A percentile compares a stretch with the other conserved stretches of the same genome.
Conservation (phyloP, 2,329 filamentous ascomycete genomes). For the Colletotrichum sidae region DNA sequence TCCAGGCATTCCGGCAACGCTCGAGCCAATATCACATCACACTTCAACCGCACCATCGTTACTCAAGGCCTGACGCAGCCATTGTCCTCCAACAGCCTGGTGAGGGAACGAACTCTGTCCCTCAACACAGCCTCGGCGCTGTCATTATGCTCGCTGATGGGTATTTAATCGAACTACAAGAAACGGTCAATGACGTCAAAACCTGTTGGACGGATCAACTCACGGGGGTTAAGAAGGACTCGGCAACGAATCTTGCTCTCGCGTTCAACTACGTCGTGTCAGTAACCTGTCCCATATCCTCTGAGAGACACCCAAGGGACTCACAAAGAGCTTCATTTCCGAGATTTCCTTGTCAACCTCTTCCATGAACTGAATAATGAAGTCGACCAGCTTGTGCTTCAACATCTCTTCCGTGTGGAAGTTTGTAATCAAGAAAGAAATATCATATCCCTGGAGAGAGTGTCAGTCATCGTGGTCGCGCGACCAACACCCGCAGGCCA, state of each 20-base stretch:
- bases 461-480: conserved; percentile 38
- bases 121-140: neutral
- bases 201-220: conserved; percentile 40
- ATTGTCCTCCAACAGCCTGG: neutral
- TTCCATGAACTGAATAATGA: conserved; percentile 99
- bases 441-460: conserved; percentile 84
- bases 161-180: conserved; percentile 38
- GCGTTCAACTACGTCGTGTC: conserved; percentile 80
- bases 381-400: conserved; percentile 99
- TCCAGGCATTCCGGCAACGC: conserved; percentile 31
- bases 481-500: neutral
- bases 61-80: conserved; percentile 13
- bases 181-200: conserved; percentile 14
- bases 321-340: conserved; percentile 99
- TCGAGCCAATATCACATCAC: conserved; percentile 34
- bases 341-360: conserved; percentile 99
- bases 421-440: conserved; percentile 98
- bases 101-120: neutral
- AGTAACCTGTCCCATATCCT: conserved; percentile 19
- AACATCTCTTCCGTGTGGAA: conserved; percentile 99
- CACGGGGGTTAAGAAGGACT: conserved; percentile 97
- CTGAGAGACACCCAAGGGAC: conserved; percentile 51
- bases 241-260: conserved; percentile 94
- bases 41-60: conserved; percentile 26
- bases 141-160: conserved; percentile 12